Evolutionary conservation across 495 filamentous ascomycete species (phyloP).

Genomic region (Pseudomonodictys pantanalensis): DNA sequence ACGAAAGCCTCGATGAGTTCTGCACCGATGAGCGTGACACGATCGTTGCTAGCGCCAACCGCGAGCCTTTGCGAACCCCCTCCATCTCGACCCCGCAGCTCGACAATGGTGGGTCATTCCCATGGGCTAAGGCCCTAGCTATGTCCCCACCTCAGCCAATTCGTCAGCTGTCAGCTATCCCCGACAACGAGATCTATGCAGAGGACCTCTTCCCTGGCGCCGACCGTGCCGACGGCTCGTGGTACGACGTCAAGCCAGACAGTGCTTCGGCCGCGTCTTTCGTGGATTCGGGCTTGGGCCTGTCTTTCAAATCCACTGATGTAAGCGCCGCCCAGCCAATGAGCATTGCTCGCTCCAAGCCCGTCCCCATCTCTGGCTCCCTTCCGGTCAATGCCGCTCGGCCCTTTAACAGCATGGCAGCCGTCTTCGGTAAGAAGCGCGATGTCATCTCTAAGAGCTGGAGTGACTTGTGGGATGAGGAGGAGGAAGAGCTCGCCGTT

Average conservation of each 20-base stretch:
- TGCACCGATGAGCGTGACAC: constrained; percentile 73
- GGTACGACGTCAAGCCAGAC: constrained; percentile 54
- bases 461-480: constrained; percentile 95
- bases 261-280: constrained; percentile 78
- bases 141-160: constrained; percentile 67
- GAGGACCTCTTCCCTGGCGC: constrained; percentile 87
- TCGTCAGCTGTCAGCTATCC: constrained; percentile 84
- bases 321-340: constrained; percentile 44
- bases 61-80: constrained; percentile 92
- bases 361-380: constrained; percentile 68
- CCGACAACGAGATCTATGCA: constrained; percentile 72
- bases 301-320: constrained; percentile 63
- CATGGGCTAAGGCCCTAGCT: constrained; percentile 90
- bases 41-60: constrained; percentile 76
- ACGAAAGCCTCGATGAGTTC: constrained; percentile 89
- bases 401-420: constrained; percentile 63
- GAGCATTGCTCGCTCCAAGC: constrained; percentile 42
- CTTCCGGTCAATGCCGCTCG: constrained; percentile 66
- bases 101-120: constrained; percentile 78
- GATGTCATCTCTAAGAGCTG: constrained; percentile 88
- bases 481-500: constrained; percentile 55
- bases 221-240: constrained; percentile 50
- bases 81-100: constrained; percentile 86
- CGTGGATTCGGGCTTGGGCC: constrained; percentile 68
- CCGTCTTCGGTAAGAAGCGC: constrained; percentile 73